A percentile compares a stretch with the other conserved stretches of the same genome.
These are phyloP conservation scores for Luzula sylvatica DNA, from an alignment of 176 grass and related monocot species.

Conservation along the genomic window DNA sequence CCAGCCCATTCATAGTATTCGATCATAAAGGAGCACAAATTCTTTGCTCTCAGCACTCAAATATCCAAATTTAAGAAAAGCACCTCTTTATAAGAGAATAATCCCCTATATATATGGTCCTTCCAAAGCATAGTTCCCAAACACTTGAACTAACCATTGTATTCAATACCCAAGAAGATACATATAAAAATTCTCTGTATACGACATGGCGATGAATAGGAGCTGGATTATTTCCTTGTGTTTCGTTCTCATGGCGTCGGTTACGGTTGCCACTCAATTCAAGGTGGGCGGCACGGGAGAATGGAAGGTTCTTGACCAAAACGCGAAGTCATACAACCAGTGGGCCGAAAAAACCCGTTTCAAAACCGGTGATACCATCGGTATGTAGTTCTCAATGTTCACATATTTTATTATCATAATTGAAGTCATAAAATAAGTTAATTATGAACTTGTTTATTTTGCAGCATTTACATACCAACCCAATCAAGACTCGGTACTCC, in stretches of 20 bases:
- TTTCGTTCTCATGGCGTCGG: constrained; percentile 21
- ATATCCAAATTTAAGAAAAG: constrained; percentile 42
- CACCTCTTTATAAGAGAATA: constrained; percentile 16
- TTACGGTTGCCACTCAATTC: constrained; percentile 46
- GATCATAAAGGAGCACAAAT: constrained; percentile 20
- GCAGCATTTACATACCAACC: constrained; percentile 59
- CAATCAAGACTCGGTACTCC: constrained; percentile 63
- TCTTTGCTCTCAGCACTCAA: constrained; percentile 19
- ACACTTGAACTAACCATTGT: neutral
- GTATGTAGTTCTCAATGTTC: constrained; percentile 16
- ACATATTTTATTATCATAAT: neutral
- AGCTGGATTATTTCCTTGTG: constrained; percentile 30
- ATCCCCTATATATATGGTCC: neutral
- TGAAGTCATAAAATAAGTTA: neutral
- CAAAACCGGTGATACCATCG: constrained; percentile 54
- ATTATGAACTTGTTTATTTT: neutral
- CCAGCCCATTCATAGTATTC: neutral
- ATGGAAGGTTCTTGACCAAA: constrained; percentile 37
- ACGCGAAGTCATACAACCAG: constrained; percentile 39
- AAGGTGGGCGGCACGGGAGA: constrained; percentile 55
- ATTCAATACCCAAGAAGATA: neutral
- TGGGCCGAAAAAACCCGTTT: constrained; percentile 80
- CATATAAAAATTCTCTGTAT: neutral
- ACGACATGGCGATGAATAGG: constrained; percentile 34
- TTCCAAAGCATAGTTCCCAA: neutral